Base-by-base conservation (phyloP, 164 flowering plant genomes). In the Chimonanthus salicifolius region DNA sequence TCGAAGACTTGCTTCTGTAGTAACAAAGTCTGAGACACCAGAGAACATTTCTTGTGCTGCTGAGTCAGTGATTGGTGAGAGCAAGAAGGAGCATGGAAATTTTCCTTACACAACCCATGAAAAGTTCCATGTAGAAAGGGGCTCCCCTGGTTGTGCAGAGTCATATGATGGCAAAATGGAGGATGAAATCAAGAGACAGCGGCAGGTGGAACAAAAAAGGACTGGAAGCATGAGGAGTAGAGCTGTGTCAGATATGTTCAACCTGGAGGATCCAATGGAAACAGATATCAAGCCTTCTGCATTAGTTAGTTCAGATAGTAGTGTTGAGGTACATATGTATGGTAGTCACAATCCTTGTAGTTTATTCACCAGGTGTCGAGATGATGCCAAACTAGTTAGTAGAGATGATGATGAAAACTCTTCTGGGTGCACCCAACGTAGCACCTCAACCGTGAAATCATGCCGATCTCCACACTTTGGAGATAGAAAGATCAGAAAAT, bases 351-450 rank as follows among this genome's bases (percentile, higher is more conserved):
- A 50, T 78, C 78, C 84, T 72, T 65, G 69, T 75, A 79, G 77
- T 77, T 71, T 86, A 68, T 79, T 77, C 74, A 83, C 87, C 63
- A 74, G 64, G 7, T 51, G 63, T 73, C 74, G 74, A 78, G 86
- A 82, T 80, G 77, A 80, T 87, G 86, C 85, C 84, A 88, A 89
- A 70, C 65, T 89, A 87, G 87, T 73, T 82, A 82, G 72, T 87
- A 87, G 85, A 88, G 98, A 95, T 88, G 94, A 89, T 92, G 98
- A 95, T 85, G 97, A 93, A 85, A 95, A 89, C 75, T 88, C 87
- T 81, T 90, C 87, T 64, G 88, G 88, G 85, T 89, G 92, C 82
- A 88, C 84, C 74, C 87, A 84, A 74, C 90, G 86, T 72, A 84
- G 87, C 79, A 80, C 83, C 78, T 69, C 75, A 74, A 82, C 71